Conservation (phyloP, 108 stramenopile species). For the Halocafeteria seosinensis region DNA sequence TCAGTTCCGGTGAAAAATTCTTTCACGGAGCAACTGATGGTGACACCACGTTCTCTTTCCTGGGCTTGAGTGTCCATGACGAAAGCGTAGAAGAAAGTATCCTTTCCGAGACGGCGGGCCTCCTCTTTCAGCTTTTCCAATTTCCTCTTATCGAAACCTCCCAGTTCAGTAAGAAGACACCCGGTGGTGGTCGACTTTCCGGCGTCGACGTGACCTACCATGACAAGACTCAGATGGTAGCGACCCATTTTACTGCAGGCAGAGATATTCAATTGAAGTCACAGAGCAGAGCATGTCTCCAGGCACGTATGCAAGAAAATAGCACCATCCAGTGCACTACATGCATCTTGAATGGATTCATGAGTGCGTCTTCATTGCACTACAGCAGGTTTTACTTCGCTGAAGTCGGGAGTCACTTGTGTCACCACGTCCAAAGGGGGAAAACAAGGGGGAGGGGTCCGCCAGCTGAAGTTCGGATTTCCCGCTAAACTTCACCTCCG, state of each 20-base stretch:
- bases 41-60: constrained; percentile 96
- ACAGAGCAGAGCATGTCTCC: no score
- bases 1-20: constrained; percentile 76
- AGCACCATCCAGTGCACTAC: no score
- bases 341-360: no score
- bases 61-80: constrained; percentile 99
- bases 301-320: no score
- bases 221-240: constrained; percentile 30
- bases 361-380: no score
- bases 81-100: constrained; percentile 97
- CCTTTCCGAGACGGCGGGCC: constrained; percentile 93
- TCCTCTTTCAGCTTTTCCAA: constrained; percentile 93
- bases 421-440: no score
- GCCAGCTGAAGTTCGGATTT: no score
- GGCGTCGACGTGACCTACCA: constrained; percentile 61
- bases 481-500: no score
- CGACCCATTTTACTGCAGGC: background rate
- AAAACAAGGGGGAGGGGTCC: no score
- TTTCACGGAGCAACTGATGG: constrained; percentile 91
- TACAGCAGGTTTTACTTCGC: no score
- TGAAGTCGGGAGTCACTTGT: no score
- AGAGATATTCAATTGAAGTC: no score
- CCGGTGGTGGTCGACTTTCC: constrained; percentile 89
- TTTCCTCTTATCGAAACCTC: constrained; percentile 95
- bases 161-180: constrained; percentile 79